A percentile compares a stretch with the other conserved stretches of the same genome.
Evolutionary conservation across 768 basidiomycete genomes (phyloP).

Genomic region (Amanita fuliginea): DNA sequence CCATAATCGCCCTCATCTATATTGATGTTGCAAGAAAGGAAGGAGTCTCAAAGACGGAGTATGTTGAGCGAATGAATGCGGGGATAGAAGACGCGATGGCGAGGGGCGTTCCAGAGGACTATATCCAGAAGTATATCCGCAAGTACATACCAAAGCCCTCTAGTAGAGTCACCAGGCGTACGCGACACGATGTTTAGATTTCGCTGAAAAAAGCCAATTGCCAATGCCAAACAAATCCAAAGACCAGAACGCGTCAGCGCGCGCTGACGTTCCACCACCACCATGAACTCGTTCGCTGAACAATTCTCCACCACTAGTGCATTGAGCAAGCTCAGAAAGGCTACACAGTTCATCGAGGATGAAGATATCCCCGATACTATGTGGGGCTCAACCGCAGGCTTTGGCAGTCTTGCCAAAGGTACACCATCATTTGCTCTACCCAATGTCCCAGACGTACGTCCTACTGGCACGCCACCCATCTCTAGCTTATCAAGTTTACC

Average conservation of each 20-base stretch:
- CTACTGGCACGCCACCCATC: neutral
- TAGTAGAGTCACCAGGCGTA: neutral
- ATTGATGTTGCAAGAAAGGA: conserved; percentile 24
- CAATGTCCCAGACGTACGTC: conserved; percentile 63
- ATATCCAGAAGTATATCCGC: conserved; percentile 33
- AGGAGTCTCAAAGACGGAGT: conserved; percentile 27
- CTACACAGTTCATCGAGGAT: conserved; percentile 42
- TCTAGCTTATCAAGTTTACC: neutral
- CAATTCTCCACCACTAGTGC: conserved; percentile 53
- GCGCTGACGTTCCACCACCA: conserved; percentile 15
- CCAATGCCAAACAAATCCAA: conserved; percentile 2
- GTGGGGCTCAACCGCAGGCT: conserved; percentile 82
- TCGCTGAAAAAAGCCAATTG: too few relatives aligned
- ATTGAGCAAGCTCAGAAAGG: conserved; percentile 35
- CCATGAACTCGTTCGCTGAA: conserved; percentile 64
- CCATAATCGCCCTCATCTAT: conserved; percentile 24
- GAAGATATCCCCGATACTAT: conserved; percentile 53
- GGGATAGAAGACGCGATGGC: conserved; percentile 30
- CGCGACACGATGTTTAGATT: too few relatives aligned
- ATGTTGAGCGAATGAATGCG: conserved; percentile 34
- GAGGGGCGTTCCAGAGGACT: conserved; percentile 27
- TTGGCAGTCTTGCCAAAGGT: conserved; percentile 63
- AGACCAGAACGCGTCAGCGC: conserved; percentile 32
- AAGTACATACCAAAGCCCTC: conserved; percentile 23
- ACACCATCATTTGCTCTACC: conserved; percentile 66